Evolutionary conservation across 306 rosid genomes (phyloP), one percentile per base, ranked within the genome.

Genomic region (Rosa persica): DNA sequence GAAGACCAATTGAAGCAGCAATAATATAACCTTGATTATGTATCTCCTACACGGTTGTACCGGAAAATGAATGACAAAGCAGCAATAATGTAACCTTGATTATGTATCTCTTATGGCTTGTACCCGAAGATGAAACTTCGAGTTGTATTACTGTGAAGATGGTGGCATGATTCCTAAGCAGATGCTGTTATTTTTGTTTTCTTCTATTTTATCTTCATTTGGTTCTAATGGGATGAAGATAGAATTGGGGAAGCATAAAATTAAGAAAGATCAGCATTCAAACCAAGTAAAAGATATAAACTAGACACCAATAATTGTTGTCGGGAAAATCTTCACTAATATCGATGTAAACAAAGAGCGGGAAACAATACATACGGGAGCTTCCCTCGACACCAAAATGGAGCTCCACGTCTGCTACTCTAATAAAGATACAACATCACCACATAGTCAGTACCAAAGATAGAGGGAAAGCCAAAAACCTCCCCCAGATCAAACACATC

Each of bases 1-100:
- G 54, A 83, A 87, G 93, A 52, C 52, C 95, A 76, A 89, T 90
- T 54, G 93, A 92, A 69, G 87, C 88, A 64, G 90, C 81, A 4
- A 87, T 76, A 79, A 74, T 89, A 39, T 83, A 77, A 60, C 54
- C 58, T 30, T 2, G 36, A 42, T 8, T 42, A 39, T 39, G 43
- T 39, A 39, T 30, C 36, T 5, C 43, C 6, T 5, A 4, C 0
- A 39, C 1, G 43, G 43, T 39, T 39, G 43, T 39, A 39, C 8
- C 43, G 1, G 43, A 39, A 39, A 1, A 39, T 39, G 43, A 39
- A 39, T 39, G 5, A 39, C 43, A 2, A 30, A 30, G 36, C 36
- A 30, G 36, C 36, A 30, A 1, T 27, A 27, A 27, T 27, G 1
- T 27, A 27, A 27, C 30, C 30, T 61, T 39, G 69, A 42, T 5